Percentiles rank a stretch among this genome's conserved stretches.
These are phyloP conservation scores for Talaromyces sp. DNA, from an alignment of 2,329 filamentous ascomycete genomes.

Conservation along the genomic window DNA sequence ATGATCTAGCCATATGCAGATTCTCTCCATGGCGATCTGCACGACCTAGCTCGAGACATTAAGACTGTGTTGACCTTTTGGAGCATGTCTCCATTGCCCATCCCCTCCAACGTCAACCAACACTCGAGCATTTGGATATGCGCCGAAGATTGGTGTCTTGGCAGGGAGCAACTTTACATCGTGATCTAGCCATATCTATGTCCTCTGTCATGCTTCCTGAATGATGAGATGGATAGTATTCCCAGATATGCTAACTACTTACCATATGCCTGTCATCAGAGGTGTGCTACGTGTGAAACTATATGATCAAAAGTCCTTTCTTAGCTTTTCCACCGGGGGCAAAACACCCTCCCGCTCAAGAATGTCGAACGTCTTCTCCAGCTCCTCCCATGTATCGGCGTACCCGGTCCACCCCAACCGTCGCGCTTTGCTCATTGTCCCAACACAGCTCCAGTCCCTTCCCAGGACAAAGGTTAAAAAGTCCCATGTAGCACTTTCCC, in stretches of 20 bases:
- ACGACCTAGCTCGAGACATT: neutral
- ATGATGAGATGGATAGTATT: no score
- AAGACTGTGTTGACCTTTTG: neutral
- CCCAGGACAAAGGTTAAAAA: constrained; percentile 46
- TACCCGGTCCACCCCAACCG: constrained; percentile 45
- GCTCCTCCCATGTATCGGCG: constrained; percentile 38
- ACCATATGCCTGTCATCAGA: no score
- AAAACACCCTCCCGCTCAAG: constrained; percentile 27
- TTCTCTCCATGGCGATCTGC: neutral
- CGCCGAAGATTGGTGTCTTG: no score
- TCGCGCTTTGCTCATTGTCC: constrained; percentile 46
- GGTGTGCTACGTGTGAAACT: no score
- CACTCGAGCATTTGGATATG: neutral
- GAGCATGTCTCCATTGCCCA: neutral
- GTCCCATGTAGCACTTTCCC: constrained; percentile 46
- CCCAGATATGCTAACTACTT: no score
- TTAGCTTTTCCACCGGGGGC: constrained; percentile 21
- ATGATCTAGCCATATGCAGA: neutral
- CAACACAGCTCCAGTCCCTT: constrained; percentile 29
- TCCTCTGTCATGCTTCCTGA: no score
- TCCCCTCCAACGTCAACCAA: neutral
- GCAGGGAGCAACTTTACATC: no score
- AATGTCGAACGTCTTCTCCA: constrained; percentile 35
- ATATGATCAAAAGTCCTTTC: constrained; percentile 13
- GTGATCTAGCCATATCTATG: no score